A percentile compares a stretch with the other conserved stretches of the same genome.
These are phyloP conservation scores for Neofusicoccum sp. DNA, from an alignment of 2,329 filamentous ascomycete species.

Conservation along the genomic window DNA sequence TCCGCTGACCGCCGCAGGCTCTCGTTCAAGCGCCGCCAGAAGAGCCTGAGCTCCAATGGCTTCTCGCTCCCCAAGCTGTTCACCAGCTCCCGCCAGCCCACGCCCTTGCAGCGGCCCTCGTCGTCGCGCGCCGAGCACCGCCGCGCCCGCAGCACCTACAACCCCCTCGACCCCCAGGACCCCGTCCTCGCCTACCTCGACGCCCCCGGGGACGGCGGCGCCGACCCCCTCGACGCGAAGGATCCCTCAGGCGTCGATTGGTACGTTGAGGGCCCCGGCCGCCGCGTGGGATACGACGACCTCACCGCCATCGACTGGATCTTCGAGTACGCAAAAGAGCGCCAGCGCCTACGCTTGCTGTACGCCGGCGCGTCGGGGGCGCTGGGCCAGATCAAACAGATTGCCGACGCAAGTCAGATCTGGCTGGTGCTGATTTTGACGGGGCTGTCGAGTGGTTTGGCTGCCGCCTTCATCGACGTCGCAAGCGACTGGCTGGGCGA, in stretches of 20 bases:
- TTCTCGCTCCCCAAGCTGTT: conserved; percentile 50
- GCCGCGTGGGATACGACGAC: conserved; percentile 92
- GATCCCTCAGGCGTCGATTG: conserved; percentile 65
- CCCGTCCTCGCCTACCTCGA: conserved; percentile 48
- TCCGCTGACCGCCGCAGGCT: conserved; percentile 43
- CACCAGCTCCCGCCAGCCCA: conserved; percentile 36
- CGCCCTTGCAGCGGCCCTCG: conserved; percentile 28
- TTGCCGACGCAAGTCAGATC: conserved; percentile 84
- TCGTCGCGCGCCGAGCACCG: conserved; percentile 33
- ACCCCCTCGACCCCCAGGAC: conserved; percentile 37
- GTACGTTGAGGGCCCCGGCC: conserved; percentile 86
- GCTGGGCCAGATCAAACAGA: conserved; percentile 69
- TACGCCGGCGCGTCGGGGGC: conserved; percentile 67
- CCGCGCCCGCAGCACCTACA: conserved; percentile 32
- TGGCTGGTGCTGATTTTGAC: conserved; percentile 89
- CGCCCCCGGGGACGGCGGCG: conserved; percentile 39
- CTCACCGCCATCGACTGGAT: conserved; percentile 99
- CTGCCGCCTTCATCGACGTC: conserved; percentile 89
- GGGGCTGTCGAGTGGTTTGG: conserved; percentile 77
- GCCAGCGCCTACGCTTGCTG: conserved; percentile 80
- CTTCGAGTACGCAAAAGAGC: conserved; percentile 96
- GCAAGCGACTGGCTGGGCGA: conserved; percentile 92
- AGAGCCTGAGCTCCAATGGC: conserved; percentile 36
- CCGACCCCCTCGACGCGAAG: conserved; percentile 46
- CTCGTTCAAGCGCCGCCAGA: conserved; percentile 74